phyloP scores from a whole-genome alignment of 2,329 filamentous ascomycete genomes.

The Phoma sp. region DNA sequence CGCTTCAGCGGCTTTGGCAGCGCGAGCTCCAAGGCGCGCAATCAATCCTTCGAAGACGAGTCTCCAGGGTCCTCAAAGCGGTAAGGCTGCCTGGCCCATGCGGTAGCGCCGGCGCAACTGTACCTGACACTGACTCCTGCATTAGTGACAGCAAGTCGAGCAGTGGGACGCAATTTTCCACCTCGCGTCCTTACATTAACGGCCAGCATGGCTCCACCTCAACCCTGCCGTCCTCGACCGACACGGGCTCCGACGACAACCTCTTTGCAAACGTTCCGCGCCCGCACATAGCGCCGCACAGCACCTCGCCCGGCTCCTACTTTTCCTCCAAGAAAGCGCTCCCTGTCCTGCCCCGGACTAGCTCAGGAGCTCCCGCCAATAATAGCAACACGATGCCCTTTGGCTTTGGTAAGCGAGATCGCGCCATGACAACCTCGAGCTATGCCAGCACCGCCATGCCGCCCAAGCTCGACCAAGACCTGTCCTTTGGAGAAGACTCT shows the following conservation, averaged over 20 bases:
- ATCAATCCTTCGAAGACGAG: slow-evolving; percentile 46
- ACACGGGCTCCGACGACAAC: slow-evolving; percentile 47
- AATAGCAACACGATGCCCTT: slow-evolving; percentile 23
- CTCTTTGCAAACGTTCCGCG: slow-evolving; percentile 44
- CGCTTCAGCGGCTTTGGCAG: slow-evolving; percentile 43
- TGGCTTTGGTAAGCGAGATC: slow-evolving; percentile 27
- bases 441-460: slow-evolving; percentile 58
- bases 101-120: slow-evolving; percentile 31
- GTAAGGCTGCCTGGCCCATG: slow-evolving; percentile 35
- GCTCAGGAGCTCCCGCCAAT: slow-evolving; percentile 26
- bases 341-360: slow-evolving; percentile 35
- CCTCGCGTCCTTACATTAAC: slow-evolving; percentile 45
- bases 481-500: slow-evolving; percentile 47
- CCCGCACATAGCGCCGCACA: slow-evolving; percentile 39
- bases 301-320: slow-evolving; percentile 33
- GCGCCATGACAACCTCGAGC: slow-evolving; percentile 57
- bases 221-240: slow-evolving; percentile 50
- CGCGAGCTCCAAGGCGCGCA: slow-evolving; percentile 38
- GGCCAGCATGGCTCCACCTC: slow-evolving; percentile 47
- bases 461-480: slow-evolving; percentile 56
- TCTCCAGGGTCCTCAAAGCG: slow-evolving; percentile 46
- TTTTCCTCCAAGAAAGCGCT: slow-evolving; percentile 36
- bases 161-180: slow-evolving; percentile 46
- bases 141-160: slow-evolving; percentile 51
- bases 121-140: slow-evolving; percentile 25